These are phyloP conservation scores for Ceriops tagal DNA, from an alignment of 345 rosid species.

Conservation along the genomic window DNA sequence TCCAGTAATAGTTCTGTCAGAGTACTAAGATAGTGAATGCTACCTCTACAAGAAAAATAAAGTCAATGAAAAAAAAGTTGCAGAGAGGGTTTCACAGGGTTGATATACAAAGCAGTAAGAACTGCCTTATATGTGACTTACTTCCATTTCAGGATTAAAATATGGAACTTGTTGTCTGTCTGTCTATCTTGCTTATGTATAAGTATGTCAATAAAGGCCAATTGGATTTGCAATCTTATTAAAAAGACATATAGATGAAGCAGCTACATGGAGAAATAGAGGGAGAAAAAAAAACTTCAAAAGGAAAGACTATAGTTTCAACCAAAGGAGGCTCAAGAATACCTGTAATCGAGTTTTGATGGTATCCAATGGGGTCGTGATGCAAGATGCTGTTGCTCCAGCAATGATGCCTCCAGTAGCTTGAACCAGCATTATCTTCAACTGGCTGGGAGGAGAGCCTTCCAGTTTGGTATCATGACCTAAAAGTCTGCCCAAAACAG, in stretches of 20 bases:
- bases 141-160: too few species aligned
- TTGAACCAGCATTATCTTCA: slow-evolving; percentile 68
- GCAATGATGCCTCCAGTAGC: slow-evolving; percentile 90
- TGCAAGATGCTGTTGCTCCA: slow-evolving; percentile 90
- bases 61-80: too few species aligned
- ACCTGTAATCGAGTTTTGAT: slow-evolving; percentile 97
- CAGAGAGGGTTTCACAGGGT: too few species aligned
- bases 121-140: too few species aligned
- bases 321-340: slow-evolving; percentile 19
- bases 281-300: not conserved
- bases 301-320: slow-evolving; percentile 2
- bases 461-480: slow-evolving; percentile 52
- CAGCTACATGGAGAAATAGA: not conserved
- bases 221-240: too few species aligned
- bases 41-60: too few species aligned
- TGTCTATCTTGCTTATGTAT: too few species aligned
- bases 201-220: too few species aligned
- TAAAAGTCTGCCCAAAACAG: slow-evolving; percentile 51
- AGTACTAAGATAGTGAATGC: too few species aligned
- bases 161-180: too few species aligned
- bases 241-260: not conserved
- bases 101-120: too few species aligned
- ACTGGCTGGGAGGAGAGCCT: slow-evolving; percentile 44
- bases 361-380: slow-evolving; percentile 94
- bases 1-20: too few species aligned